phyloP scores from a whole-genome alignment of 2,329 filamentous ascomycete genomes.

The Gliomastix tumulicola region DNA sequence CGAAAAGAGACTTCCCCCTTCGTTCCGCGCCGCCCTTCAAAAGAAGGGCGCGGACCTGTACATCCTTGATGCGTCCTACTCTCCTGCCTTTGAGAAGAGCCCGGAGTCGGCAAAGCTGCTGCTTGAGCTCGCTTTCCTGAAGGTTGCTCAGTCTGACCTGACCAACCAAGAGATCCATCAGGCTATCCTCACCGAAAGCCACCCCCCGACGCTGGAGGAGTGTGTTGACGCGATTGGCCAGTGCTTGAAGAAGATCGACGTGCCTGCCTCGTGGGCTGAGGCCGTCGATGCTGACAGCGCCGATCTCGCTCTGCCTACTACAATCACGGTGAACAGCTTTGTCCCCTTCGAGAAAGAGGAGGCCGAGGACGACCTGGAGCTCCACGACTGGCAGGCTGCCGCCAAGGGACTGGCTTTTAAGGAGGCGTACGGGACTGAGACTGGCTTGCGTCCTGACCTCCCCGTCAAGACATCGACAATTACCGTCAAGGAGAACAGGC shows the following conservation, averaged over 20 bases:
- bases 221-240: conserved; percentile 61
- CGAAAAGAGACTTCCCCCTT: conserved; percentile 74
- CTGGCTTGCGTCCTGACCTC: conserved; percentile 75
- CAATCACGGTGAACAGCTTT: conserved; percentile 76
- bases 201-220: conserved; percentile 42
- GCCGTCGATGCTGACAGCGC: conserved; percentile 47
- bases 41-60: conserved; percentile 66
- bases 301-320: conserved; percentile 46
- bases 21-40: conserved; percentile 64
- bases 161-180: conserved; percentile 59
- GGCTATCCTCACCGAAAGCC: conserved; percentile 52
- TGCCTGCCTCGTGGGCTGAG: conserved; percentile 75
- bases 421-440: conserved; percentile 77
- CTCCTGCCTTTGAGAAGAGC: conserved; percentile 62
- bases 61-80: conserved; percentile 65
- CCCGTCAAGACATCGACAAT: conserved; percentile 80
- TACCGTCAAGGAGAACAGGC: conserved; percentile 89
- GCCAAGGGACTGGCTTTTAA: conserved; percentile 90
- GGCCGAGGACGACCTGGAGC: conserved; percentile 53
- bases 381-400: conserved; percentile 74
- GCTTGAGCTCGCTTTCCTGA: conserved; percentile 76
- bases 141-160: conserved; percentile 62
- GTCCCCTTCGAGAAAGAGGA: conserved; percentile 71
- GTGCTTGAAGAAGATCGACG: conserved; percentile 64
- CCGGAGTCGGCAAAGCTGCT: conserved; percentile 59